Evolutionary conservation across 129 eudicot genomes (phyloP).

Genomic region (Flaveria bidentis): DNA sequence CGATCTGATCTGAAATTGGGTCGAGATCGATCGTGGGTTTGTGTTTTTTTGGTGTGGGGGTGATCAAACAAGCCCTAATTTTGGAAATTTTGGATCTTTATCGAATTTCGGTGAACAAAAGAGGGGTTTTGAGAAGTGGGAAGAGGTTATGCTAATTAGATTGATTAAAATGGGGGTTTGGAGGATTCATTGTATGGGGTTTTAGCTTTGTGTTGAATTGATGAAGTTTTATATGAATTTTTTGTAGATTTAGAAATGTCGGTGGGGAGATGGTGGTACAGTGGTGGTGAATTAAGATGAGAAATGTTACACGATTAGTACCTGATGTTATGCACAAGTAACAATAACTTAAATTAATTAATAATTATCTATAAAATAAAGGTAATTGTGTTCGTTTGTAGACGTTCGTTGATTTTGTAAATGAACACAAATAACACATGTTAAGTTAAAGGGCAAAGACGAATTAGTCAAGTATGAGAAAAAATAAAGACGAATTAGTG

Average conservation of each 20-base stretch:
- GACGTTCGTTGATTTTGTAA: no score
- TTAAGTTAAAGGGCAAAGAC: no score
- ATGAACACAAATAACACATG: no score
- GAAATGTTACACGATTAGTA: slow-evolving; percentile 1
- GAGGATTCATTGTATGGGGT: slow-evolving; percentile 3
- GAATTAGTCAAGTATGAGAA: no score
- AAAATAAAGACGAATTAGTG: no score
- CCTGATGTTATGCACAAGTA: neutral
- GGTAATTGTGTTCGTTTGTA: no score
- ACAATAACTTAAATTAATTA: neutral
- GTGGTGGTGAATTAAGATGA: slow-evolving; percentile 27
- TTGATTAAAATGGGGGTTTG: slow-evolving; percentile 3
- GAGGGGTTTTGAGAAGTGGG: neutral
- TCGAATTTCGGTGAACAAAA: neutral
- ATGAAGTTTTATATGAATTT: slow-evolving; percentile 13
- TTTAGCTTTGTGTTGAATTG: slow-evolving; percentile 23
- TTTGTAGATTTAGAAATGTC: slow-evolving; percentile 35
- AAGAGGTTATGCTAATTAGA: neutral
- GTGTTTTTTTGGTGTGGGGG: neutral
- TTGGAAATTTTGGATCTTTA: slow-evolving; percentile 4
- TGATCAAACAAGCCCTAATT: slow-evolving; percentile 1
- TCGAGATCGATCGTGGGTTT: slow-evolving; percentile 7
- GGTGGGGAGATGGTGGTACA: slow-evolving; percentile 38
- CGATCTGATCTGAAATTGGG: slow-evolving; percentile 20
- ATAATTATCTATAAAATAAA: no score